phyloP scores from a whole-genome alignment of 805 yeast genomes.

The Brettanomyces anomalus region DNA sequence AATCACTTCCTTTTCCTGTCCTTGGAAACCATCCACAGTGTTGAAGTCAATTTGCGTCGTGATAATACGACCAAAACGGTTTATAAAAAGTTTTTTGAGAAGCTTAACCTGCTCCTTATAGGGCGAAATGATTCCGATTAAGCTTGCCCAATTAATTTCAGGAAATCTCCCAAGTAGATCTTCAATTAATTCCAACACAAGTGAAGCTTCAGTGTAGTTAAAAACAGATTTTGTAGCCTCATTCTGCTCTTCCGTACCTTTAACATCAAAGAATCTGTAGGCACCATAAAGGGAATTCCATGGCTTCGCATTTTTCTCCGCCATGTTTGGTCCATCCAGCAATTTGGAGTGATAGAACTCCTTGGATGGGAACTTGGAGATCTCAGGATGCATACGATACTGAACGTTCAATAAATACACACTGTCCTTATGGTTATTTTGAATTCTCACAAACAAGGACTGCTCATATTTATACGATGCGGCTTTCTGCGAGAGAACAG shows the following conservation, averaged over 20 bases:
- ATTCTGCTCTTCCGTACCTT: constrained; percentile 58
- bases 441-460: constrained; percentile 91
- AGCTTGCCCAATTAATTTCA: constrained; percentile 49
- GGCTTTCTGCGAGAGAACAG: constrained; percentile 86
- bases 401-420: constrained; percentile 79
- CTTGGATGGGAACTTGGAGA: constrained; percentile 75
- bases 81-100: constrained; percentile 47
- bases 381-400: constrained; percentile 95
- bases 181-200: constrained; percentile 60
- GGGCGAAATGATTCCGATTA: constrained; percentile 88
- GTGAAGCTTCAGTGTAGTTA: constrained; percentile 62
- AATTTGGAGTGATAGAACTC: constrained; percentile 72
- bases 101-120: constrained; percentile 77
- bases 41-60: constrained; percentile 71
- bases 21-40: constrained; percentile 97
- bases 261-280: constrained; percentile 66
- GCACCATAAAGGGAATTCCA: constrained; percentile 78
- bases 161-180: constrained; percentile 42
- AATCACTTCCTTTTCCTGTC: constrained; percentile 92
- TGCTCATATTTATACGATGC: constrained; percentile 76
- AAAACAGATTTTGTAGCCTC: constrained; percentile 58
- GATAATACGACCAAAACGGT: constrained; percentile 54
- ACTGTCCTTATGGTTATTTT: constrained; percentile 46
- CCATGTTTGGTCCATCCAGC: constrained; percentile 74
- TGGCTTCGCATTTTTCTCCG: constrained; percentile 43